phyloP scores from a whole-genome alignment of 2,329 filamentous ascomycete species.

The Achaetomium macrosporum region DNA sequence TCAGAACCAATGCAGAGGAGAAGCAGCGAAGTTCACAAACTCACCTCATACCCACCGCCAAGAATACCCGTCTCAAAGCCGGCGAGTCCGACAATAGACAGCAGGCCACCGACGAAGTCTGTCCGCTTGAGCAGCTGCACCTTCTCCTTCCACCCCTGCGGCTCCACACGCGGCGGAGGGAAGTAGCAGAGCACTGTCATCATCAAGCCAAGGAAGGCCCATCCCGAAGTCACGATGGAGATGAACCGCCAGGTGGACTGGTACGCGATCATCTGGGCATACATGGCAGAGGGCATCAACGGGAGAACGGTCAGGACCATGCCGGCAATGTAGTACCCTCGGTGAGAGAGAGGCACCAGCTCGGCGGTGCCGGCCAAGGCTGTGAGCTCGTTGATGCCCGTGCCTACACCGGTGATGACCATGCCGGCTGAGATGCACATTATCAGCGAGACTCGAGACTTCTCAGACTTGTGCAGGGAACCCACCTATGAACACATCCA shows the following conservation, averaged over 20 bases:
- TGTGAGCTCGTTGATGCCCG: slow-evolving; percentile 63
- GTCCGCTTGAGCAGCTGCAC: slow-evolving; percentile 39
- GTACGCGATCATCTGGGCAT: slow-evolving; percentile 47
- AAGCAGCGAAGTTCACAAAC: neutral
- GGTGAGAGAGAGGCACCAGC: slow-evolving; percentile 58
- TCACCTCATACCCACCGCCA: slow-evolving; percentile 34
- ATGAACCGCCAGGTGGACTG: slow-evolving; percentile 49
- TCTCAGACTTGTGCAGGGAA: neutral
- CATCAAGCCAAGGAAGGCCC: slow-evolving; percentile 46
- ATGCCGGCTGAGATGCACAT: slow-evolving; percentile 35
- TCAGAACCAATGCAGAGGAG: too few relatives aligned
- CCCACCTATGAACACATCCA: slow-evolving; percentile 57
- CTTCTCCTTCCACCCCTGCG: slow-evolving; percentile 34
- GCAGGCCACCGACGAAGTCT: slow-evolving; percentile 46
- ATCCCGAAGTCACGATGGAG: slow-evolving; percentile 46
- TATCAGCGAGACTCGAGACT: too few relatives aligned
- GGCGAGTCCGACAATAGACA: slow-evolving; percentile 44
- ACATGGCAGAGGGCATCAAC: slow-evolving; percentile 57
- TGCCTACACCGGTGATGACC: slow-evolving; percentile 55
- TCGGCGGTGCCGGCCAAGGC: slow-evolving; percentile 63
- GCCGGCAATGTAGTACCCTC: slow-evolving; percentile 56
- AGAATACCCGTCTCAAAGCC: slow-evolving; percentile 45
- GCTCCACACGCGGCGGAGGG: slow-evolving; percentile 43
- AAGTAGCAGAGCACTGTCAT: slow-evolving; percentile 48
- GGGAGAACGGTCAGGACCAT: slow-evolving; percentile 58